Evolutionary conservation across 257 asterid genomes (phyloP).

Genomic region (Solanum chaucha): DNA sequence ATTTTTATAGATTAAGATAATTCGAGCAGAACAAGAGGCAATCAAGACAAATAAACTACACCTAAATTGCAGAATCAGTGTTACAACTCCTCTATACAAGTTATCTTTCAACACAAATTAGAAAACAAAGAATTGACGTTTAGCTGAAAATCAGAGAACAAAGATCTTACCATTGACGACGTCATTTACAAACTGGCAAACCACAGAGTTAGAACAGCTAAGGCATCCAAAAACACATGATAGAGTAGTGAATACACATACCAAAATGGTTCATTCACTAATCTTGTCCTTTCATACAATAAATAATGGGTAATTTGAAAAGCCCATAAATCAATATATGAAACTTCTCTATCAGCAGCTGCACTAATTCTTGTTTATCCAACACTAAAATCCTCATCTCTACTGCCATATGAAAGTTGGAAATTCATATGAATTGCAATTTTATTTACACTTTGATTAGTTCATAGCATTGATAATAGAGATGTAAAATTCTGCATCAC

Average conservation of each 20-base stretch:
- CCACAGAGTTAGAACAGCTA: not conserved
- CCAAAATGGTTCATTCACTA: not conserved
- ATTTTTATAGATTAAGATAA: not conserved
- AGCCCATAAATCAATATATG: not conserved
- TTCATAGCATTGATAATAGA: not conserved
- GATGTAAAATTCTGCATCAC: not conserved
- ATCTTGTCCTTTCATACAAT: not conserved
- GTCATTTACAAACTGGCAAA: no score
- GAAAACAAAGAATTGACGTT: not conserved
- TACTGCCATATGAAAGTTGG: no score
- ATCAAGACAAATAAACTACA: not conserved
- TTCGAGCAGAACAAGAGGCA: not conserved
- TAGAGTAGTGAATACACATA: not conserved
- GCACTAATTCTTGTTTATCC: not conserved
- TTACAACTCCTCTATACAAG: not conserved
- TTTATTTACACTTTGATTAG: not conserved
- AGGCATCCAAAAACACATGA: not conserved
- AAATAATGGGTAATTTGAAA: not conserved
- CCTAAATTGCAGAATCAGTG: not conserved
- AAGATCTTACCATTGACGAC: conserved; percentile 75
- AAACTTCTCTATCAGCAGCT: not conserved
- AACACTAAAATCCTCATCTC: not conserved
- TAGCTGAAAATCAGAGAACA: not conserved
- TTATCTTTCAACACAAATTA: not conserved
- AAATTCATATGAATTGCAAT: not conserved